A percentile compares a stretch with the other conserved stretches of the same genome.
Evolutionary conservation across 2,329 filamentous ascomycete species (phyloP).

Genomic region (Nannizziopsis arthrosporioides): DNA sequence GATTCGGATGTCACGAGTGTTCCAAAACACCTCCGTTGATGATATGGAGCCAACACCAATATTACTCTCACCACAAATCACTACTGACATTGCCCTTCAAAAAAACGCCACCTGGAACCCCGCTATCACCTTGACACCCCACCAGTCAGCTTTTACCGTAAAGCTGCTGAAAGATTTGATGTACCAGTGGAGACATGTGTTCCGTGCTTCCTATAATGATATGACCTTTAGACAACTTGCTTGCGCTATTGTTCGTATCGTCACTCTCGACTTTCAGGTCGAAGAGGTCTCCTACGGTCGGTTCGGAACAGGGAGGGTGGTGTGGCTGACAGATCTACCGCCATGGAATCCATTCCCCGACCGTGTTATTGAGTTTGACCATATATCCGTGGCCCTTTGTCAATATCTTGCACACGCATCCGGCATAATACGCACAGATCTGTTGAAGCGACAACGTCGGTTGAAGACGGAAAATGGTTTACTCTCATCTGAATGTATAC

Average conservation of each 20-base stretch:
- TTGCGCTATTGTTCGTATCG: conserved; percentile 10
- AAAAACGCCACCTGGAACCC: too few species aligned
- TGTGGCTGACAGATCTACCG: conserved; percentile 7
- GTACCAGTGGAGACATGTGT: conserved; percentile 13
- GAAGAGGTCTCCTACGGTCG: neutral
- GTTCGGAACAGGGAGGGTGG: neutral
- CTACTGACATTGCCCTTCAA: neutral
- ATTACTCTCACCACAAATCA: neutral
- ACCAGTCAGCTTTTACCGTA: conserved; percentile 3
- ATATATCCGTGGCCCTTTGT: conserved; percentile 5
- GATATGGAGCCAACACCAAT: conserved; percentile 1
- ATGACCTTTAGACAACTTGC: conserved; percentile 12
- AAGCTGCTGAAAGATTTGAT: conserved; percentile 10
- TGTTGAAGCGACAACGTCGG: too few species aligned
- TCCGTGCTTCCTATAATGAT: conserved; percentile 10
- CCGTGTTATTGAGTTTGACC: conserved; percentile 3
- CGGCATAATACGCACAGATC: conserved; percentile 10
- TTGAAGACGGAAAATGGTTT: neutral
- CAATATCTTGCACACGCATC: conserved; percentile 5
- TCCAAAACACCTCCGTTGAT: neutral
- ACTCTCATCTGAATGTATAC: neutral
- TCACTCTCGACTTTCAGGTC: conserved; percentile 10
- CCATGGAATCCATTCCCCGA: conserved; percentile 7
- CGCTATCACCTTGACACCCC: neutral
- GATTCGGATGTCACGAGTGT: neutral